Percentiles rank a stretch among this genome's conserved stretches.
Evolutionary conservation across 2,329 filamentous ascomycete species (phyloP).

Genomic region (Cucurbitaria berberidis): DNA sequence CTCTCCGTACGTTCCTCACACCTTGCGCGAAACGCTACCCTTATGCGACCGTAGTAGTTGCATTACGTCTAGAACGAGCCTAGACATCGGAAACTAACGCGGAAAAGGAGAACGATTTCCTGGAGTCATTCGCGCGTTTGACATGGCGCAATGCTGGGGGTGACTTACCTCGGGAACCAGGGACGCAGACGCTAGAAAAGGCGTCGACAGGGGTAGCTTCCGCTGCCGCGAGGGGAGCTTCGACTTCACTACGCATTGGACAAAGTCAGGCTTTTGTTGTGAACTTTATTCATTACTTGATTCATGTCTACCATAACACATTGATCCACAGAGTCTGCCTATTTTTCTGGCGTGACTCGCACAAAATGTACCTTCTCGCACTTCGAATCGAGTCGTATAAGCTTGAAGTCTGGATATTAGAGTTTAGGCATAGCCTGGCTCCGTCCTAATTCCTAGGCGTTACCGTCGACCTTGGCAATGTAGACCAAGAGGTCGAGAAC

Average conservation of each 20-base stretch:
- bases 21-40: background rate
- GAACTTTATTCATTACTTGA: slow-evolving; percentile 35
- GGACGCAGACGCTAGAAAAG: slow-evolving; percentile 27
- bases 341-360: slow-evolving; percentile 19
- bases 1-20: slow-evolving; percentile 1
- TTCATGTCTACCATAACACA: slow-evolving; percentile 37
- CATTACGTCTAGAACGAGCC: slow-evolving; percentile 2
- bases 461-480: slow-evolving; percentile 53
- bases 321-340: slow-evolving; percentile 19
- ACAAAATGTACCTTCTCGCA: slow-evolving; percentile 9
- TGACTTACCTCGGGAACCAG: slow-evolving; percentile 27
- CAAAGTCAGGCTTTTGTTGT: slow-evolving; percentile 12
- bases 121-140: background rate
- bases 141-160: background rate
- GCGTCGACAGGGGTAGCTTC: slow-evolving; percentile 27
- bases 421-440: slow-evolving; percentile 44
- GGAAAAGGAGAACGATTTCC: slow-evolving; percentile 1
- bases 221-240: slow-evolving; percentile 17
- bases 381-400: slow-evolving; percentile 6
- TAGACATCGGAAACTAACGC: slow-evolving; percentile 18
- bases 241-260: slow-evolving; percentile 7
- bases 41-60: background rate
- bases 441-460: slow-evolving; percentile 51
- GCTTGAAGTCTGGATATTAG: slow-evolving; percentile 20
- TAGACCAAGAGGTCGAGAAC: slow-evolving; percentile 58